Percentiles rank a stretch among this genome's conserved stretches.
Conservation (phyloP, 2,329 filamentous ascomycete species). For the Davidsoniella virescens region DNA sequence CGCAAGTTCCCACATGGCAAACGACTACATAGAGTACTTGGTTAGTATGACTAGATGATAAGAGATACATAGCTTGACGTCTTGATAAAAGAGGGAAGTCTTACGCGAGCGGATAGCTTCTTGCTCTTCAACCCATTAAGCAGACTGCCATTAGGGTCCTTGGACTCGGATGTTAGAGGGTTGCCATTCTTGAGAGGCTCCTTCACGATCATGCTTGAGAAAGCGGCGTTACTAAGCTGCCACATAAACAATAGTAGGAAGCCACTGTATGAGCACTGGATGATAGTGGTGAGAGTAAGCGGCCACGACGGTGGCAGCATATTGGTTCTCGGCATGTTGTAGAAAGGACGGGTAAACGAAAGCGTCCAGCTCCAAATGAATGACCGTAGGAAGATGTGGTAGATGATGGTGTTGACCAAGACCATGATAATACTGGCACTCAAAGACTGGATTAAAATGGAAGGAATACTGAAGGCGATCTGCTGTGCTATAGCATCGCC, state of each 20-base stretch:
- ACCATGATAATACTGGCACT: slow-evolving; percentile 27
- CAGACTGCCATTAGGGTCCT: slow-evolving; percentile 81
- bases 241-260: slow-evolving; percentile 55
- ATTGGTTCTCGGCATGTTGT: slow-evolving; percentile 57
- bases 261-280: slow-evolving; percentile 44
- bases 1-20: slow-evolving; percentile 82
- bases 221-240: slow-evolving; percentile 60
- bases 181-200: slow-evolving; percentile 71
- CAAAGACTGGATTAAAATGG: slow-evolving; percentile 17
- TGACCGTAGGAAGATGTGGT: slow-evolving; percentile 44
- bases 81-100: slow-evolving; percentile 14
- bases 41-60: not conserved
- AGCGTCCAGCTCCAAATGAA: slow-evolving; percentile 55
- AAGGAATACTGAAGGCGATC: slow-evolving; percentile 7
- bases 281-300: slow-evolving; percentile 37
- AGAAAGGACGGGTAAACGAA: slow-evolving; percentile 53
- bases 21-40: slow-evolving; percentile 35
- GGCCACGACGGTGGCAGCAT: slow-evolving; percentile 43
- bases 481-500: slow-evolving; percentile 10
- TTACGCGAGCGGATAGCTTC: slow-evolving; percentile 57
- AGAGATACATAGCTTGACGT: not conserved
- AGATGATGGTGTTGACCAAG: slow-evolving; percentile 37
- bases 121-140: slow-evolving; percentile 71
- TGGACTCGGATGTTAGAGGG: slow-evolving; percentile 69
- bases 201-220: slow-evolving; percentile 64